Evolutionary conservation across 225 moss, liverwort and hornwort genomes (phyloP).

Genomic region (Pleurozium schreberi): DNA sequence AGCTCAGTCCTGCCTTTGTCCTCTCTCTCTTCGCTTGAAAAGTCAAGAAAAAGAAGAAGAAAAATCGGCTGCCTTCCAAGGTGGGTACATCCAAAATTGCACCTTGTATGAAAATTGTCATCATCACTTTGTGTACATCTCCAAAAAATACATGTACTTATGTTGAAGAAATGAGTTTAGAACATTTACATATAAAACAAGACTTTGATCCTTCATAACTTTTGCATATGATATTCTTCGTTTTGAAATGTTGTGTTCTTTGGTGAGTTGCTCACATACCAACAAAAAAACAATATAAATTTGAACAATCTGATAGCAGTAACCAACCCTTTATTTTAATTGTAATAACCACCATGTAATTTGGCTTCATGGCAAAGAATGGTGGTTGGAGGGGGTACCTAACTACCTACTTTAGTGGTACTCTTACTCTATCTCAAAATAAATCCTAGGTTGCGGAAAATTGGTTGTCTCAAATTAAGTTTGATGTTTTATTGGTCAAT

Average conservation of each 20-base stretch:
- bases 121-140: background rate
- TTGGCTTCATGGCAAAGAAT: too few species aligned
- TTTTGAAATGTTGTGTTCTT: fast-evolving
- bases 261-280: background rate
- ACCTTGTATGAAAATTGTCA: fast-evolving
- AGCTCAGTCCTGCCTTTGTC: background rate
- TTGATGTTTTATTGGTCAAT: too few species aligned
- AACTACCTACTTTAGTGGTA: background rate
- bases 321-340: too few species aligned
- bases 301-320: background rate
- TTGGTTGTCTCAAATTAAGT: background rate
- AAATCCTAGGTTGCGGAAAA: too few species aligned
- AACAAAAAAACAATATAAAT: background rate
- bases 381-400: too few species aligned
- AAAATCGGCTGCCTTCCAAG: background rate
- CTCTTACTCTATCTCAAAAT: too few species aligned
- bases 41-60: background rate
- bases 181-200: background rate
- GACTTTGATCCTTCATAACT: background rate
- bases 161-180: fast-evolving
- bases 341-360: too few species aligned
- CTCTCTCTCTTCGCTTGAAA: background rate
- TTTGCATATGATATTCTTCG: fast-evolving
- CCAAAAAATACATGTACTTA: background rate
- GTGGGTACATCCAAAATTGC: too few species aligned